Evolutionary conservation across 768 basidiomycete species (phyloP), one percentile per base, ranked within the genome.

Genomic region (Termitomyces sp.): DNA sequence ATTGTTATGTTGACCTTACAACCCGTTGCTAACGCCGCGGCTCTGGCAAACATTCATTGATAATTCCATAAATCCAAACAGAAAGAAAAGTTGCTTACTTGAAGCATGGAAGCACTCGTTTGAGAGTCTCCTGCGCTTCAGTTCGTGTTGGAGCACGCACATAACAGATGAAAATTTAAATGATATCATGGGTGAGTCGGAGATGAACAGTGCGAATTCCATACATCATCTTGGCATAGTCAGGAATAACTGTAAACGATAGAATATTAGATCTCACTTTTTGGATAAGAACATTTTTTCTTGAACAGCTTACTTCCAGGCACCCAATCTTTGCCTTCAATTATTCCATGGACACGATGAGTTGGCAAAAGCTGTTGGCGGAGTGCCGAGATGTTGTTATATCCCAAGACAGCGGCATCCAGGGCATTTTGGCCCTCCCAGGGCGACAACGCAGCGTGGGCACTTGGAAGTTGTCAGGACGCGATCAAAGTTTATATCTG

Each of bases 401-500:
- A 94, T 3, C 88, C 87, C 3, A 91, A 76, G 5, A 93, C 87
- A n/a, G 90, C 91, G 0, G 93, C 93, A 64, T 95, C 92, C 12
- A 93, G 69, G 1, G 91, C 86, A 58, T 94, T 93, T 56, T 75
- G 77, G 1, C 90, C 91, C 66, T 92, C 88, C 91, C 91, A 93
- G 22, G 91, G 91, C 20, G 85, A 86, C 25, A 88, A 72, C 1
- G 84, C 84, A 3, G 89, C 89, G 64, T 91, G 90, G 3, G 90
- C 88, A 11, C 88, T 91, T 36, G 56, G 33, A 23, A 7, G 23
- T 31, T 22, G 7, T 22, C 39, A 32, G 29, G 43, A 50, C 46
- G 16, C 39, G 44, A 20, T 12, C 16, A 41, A 15, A 16, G 29
- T n/a, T 10, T 18, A 23, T 25, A 3, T 1, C n/a, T 25, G 18